These are phyloP conservation scores for Botryotinia narcissicola DNA, from an alignment of 2,329 filamentous ascomycete species.

Conservation along the genomic window DNA sequence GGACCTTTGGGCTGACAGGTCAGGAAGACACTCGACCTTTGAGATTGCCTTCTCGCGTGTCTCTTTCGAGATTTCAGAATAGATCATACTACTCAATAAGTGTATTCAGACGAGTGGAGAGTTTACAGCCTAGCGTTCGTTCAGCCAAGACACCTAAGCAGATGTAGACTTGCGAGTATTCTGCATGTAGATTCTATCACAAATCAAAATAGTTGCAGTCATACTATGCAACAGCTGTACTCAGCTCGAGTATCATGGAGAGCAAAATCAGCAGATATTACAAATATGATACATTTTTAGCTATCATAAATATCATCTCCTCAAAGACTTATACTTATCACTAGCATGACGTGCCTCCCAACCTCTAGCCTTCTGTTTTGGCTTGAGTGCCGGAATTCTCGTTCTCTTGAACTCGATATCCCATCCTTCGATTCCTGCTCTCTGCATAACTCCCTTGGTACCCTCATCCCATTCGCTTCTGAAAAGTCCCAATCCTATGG, in stretches of 20 bases:
- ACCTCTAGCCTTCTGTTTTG: constrained; percentile 57
- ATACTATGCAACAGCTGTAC: background rate
- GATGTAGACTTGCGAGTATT: background rate
- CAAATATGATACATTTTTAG: constrained; percentile 22
- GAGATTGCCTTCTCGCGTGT: too few species aligned
- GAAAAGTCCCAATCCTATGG: constrained; percentile 86
- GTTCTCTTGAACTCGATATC: constrained; percentile 83
- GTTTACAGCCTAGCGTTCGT: background rate
- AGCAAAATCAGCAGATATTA: constrained; percentile 8
- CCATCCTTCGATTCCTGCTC: constrained; percentile 69
- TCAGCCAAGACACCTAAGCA: background rate
- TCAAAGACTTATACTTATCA: constrained; percentile 58
- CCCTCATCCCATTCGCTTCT: constrained; percentile 84
- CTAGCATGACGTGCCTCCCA: constrained; percentile 66
- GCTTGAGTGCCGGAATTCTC: constrained; percentile 67
- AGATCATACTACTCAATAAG: background rate
- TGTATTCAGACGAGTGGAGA: background rate
- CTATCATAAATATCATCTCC: constrained; percentile 22
- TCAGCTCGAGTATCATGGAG: background rate
- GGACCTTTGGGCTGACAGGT: too few species aligned
- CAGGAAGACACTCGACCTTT: too few species aligned
- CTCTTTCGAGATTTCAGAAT: background rate
- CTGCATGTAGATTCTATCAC: background rate
- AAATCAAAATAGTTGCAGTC: background rate
- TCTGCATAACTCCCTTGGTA: constrained; percentile 83